Base-by-base conservation (phyloP, 805 yeast species). In the Starmerella floricola region DNA sequence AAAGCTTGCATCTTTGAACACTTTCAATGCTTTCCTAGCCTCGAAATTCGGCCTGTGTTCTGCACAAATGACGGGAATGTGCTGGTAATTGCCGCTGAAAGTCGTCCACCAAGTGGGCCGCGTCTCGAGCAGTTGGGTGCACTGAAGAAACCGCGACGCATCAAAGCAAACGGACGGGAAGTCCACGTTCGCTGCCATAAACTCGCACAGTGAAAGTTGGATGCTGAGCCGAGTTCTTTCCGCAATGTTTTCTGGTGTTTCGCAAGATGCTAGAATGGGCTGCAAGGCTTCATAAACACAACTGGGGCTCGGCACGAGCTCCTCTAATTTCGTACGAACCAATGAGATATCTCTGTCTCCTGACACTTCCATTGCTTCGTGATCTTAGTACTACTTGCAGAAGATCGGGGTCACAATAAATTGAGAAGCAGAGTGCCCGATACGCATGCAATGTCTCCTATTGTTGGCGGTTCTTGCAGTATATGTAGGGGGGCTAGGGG, bases 91-190 rank as follows among this genome's bases (percentile, higher is more conserved):
- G 0, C 84, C 84, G 47, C 76, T 76, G 53, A 71, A 79, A 0
- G 79, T 74, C 0, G 86, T 78, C 88, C 88, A 79, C 69, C 78
- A 74, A 50, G 78, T 80, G 0, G 61, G 49, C 17, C 46, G 42
- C 2, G 57, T 24, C 34, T 54, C 62, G 34, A 61, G 44, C 28
- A 35, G 43, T 3, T 23, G 28, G 1, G 62, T 50, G 42, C 64
- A 61, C 2, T 15, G 19, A 0, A 20, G 12, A 3, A 49, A 23
- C 11, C 20, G 27, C 6, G 17, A 2, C 1, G n/a, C 24, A 19
- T 42, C 42, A 11, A 12, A 12, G 40, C 63, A 60, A 0, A 23
- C 37, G 3, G 21, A 24, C 0, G 64, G 64, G 33, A 45, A 57
- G 2, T 23, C 38, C 8, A 61, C 44, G 1, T 46, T 45, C 1